Conservation (phyloP, 2,329 filamentous ascomycete species). For the Chrysoporthe cubensis region DNA sequence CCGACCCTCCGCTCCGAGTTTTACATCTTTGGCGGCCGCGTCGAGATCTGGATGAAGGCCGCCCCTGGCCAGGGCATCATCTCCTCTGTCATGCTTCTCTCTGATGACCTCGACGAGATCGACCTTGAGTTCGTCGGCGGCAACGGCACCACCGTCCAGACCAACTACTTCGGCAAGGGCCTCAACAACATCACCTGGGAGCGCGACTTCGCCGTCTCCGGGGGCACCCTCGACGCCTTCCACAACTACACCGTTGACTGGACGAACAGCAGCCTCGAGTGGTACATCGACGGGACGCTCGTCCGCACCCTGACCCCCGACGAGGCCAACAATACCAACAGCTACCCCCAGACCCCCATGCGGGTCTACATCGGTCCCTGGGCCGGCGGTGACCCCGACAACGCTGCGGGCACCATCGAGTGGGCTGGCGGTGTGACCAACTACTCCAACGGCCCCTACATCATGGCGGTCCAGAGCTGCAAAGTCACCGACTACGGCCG, state of each 20-base stretch:
- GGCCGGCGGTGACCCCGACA: slow-evolving; percentile 61
- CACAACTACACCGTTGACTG: slow-evolving; percentile 80
- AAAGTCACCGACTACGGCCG: slow-evolving; percentile 61
- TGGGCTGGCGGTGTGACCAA: slow-evolving; percentile 75
- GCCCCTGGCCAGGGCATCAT: slow-evolving; percentile 76
- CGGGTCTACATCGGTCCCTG: slow-evolving; percentile 69
- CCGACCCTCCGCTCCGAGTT: slow-evolving; percentile 80
- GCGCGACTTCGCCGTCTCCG: slow-evolving; percentile 58
- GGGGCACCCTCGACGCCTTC: slow-evolving; percentile 61
- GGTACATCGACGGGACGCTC: slow-evolving; percentile 69
- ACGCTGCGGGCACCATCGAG: slow-evolving; percentile 61
- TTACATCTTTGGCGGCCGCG: slow-evolving; percentile 84
- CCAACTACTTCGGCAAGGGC: slow-evolving; percentile 83
- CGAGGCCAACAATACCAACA: slow-evolving; percentile 63
- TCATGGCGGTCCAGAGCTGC: slow-evolving; percentile 71
- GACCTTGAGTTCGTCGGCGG: slow-evolving; percentile 83
- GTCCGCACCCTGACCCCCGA: slow-evolving; percentile 66
- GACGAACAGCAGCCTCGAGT: slow-evolving; percentile 69
- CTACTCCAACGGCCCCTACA: slow-evolving; percentile 68
- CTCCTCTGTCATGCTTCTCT: slow-evolving; percentile 81
- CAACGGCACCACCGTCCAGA: slow-evolving; percentile 65
- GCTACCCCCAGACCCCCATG: slow-evolving; percentile 80
- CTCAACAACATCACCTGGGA: slow-evolving; percentile 66
- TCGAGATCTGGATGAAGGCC: slow-evolving; percentile 78
- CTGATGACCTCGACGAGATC: slow-evolving; percentile 83